phyloP scores from a whole-genome alignment of 495 filamentous ascomycete species.

The Hyphodiscus hymeniophilus region DNA sequence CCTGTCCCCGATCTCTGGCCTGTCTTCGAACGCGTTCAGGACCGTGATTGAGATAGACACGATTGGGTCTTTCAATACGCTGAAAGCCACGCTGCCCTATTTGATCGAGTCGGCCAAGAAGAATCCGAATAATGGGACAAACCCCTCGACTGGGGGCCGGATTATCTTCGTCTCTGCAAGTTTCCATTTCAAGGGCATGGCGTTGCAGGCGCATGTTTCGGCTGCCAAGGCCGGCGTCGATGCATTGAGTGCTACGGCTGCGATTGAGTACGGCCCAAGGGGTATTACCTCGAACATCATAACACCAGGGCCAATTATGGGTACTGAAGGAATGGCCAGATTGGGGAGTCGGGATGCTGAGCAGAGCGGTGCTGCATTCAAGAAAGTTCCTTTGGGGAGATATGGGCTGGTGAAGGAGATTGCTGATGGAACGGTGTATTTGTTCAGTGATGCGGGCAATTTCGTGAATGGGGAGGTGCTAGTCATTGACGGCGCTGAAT shows the following conservation, averaged over 20 bases:
- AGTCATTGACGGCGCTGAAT: slow-evolving; percentile 67
- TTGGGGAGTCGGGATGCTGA: slow-evolving; percentile 23
- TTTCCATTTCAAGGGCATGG: slow-evolving; percentile 77
- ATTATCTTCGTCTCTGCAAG: slow-evolving; percentile 86
- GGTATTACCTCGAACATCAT: slow-evolving; percentile 88
- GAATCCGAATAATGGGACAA: slow-evolving; percentile 38
- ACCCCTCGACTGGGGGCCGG: slow-evolving; percentile 60
- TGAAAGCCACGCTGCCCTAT: slow-evolving; percentile 82
- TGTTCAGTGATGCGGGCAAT: slow-evolving; percentile 75
- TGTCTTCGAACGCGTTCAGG: slow-evolving; percentile 86
- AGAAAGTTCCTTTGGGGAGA: slow-evolving; percentile 54
- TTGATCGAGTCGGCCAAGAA: slow-evolving; percentile 63
- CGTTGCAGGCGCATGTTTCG: slow-evolving; percentile 77
- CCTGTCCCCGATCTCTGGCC: slow-evolving; percentile 73
- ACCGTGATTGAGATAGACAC: slow-evolving; percentile 95
- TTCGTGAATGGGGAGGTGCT: slow-evolving; percentile 74
- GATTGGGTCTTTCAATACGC: slow-evolving; percentile 84
- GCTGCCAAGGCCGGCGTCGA: slow-evolving; percentile 92
- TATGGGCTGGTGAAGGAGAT: slow-evolving; percentile 81
- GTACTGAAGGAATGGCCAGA: slow-evolving; percentile 53
- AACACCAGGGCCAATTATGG: slow-evolving; percentile 66
- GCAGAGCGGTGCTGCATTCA: slow-evolving; percentile 28
- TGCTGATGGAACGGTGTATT: slow-evolving; percentile 81
- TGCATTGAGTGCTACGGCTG: slow-evolving; percentile 61
- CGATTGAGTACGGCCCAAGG: slow-evolving; percentile 79